Evolutionary conservation across 352 stramenopile species (phyloP).

Genomic region (Phytophthora nicotianae): DNA sequence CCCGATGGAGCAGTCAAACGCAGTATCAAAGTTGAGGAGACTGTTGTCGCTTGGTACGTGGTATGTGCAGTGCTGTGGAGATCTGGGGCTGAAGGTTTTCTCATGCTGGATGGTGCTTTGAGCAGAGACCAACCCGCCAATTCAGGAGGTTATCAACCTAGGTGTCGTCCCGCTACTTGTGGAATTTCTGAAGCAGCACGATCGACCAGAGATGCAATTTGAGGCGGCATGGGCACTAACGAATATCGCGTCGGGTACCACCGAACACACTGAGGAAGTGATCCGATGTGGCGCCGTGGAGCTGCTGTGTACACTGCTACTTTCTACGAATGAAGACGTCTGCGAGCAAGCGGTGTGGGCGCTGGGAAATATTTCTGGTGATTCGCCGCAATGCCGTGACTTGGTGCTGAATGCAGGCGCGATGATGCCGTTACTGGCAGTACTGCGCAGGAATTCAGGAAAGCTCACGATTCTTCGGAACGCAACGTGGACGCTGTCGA

Average conservation of each 20-base stretch:
- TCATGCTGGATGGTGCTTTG: conserved; percentile 9
- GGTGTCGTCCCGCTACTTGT: conserved; percentile 98
- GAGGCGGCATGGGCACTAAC: conserved; percentile 99
- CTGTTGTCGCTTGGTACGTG: conserved; percentile 95
- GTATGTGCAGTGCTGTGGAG: background rate
- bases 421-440: conserved; percentile 94
- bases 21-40: conserved; percentile 96
- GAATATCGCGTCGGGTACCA: conserved; percentile 99
- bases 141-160: conserved; percentile 98
- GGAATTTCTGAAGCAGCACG: conserved; percentile 94
- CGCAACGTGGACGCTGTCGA: conserved; percentile 99
- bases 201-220: conserved; percentile 96
- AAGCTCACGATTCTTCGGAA: conserved; percentile 98
- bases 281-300: conserved; percentile 97
- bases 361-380: conserved; percentile 99
- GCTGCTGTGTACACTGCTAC: conserved; percentile 96
- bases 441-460: conserved; percentile 87
- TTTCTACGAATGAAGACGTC: conserved; percentile 98
- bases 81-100: background rate
- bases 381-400: conserved; percentile 97
- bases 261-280: conserved; percentile 97
- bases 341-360: conserved; percentile 98
- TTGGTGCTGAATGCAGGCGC: conserved; percentile 94
- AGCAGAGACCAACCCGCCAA: conserved; percentile 97
- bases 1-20: conserved; percentile 91